Percentiles rank a stretch among this genome's conserved stretches.
phyloP scores from a whole-genome alignment of 768 basidiomycete species.

The Suillus discolor region DNA sequence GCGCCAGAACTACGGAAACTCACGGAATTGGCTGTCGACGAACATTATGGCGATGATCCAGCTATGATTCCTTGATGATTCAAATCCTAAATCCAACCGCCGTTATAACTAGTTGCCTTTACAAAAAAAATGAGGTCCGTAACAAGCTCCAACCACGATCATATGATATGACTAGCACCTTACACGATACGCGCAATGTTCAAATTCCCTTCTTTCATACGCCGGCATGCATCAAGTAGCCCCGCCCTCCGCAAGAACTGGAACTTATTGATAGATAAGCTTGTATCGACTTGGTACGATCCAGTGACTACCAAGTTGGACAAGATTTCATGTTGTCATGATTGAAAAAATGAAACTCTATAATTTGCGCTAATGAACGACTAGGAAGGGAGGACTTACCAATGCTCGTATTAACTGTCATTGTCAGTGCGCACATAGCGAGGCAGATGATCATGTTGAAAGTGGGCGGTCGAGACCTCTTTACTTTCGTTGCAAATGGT shows the following conservation, averaged over 20 bases:
- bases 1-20: too few relatives aligned
- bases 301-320: neutral
- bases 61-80: neutral
- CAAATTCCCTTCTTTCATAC: neutral
- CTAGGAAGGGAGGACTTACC: too few relatives aligned
- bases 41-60: neutral
- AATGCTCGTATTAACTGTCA: too few relatives aligned
- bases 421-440: too few relatives aligned
- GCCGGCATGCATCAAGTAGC: neutral
- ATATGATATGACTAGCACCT: neutral
- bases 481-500: too few relatives aligned
- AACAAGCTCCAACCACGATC: neutral
- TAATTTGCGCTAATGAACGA: too few relatives aligned
- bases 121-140: neutral
- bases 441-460: too few relatives aligned
- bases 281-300: neutral
- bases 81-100: too few relatives aligned
- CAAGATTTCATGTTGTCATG: too few relatives aligned
- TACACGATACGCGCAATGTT: neutral
- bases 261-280: neutral
- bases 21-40: neutral
- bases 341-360: too few relatives aligned
- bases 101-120: neutral
- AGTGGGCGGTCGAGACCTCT: too few relatives aligned
- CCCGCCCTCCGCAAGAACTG: neutral